Evolutionary conservation across 371 early-diverging fungal species (phyloP), one percentile per base, ranked within the genome.

Genomic region (Parasitella parasitica): DNA sequence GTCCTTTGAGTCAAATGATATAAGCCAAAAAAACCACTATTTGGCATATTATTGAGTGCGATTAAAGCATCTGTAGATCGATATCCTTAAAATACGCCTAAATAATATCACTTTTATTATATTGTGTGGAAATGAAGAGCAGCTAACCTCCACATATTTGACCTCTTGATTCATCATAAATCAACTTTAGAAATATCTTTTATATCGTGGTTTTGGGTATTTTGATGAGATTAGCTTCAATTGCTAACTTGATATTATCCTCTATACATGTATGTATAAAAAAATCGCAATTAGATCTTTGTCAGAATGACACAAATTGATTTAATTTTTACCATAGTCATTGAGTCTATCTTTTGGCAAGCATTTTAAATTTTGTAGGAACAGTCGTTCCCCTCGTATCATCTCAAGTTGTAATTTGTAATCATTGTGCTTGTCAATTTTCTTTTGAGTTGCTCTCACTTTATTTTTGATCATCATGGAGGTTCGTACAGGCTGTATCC

Each of bases 381-480:
- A 70, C 8, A 32, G 2, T 6, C n/a, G 22, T 36, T 70, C 71
- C 2, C 18, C 26, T 53, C 48, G 27, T 4, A 63, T 57, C 66
- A 66, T 59, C 4, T 63, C 58, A n/a, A 63, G 28, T 27, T 63
- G 54, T 9, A 26, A 22, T 39, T 38, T 36, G 15, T 52, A 39
- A 15, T 32, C 13, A 16, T 28, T 3, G 26, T 24, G 34, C 38
- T 37, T 38, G 39, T 70, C 60, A 5, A 63, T 6, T 6, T 61
- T 37, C 3, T n/a, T 32, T 35, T 70, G 71, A 5, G 2, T 38
- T 27, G n/a, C 46, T 36, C 63, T 66, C 5, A 66, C 62, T 36
- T 48, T 35, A 3, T 63, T 66, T 22, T 66, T 70, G 2, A 70
- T 15, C 60, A 70, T 70, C 71, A 70, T 70, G 0, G 71, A 54